Evolutionary conservation across 345 rosid species (phyloP).

Genomic region (Dipteronia dyeriana): DNA sequence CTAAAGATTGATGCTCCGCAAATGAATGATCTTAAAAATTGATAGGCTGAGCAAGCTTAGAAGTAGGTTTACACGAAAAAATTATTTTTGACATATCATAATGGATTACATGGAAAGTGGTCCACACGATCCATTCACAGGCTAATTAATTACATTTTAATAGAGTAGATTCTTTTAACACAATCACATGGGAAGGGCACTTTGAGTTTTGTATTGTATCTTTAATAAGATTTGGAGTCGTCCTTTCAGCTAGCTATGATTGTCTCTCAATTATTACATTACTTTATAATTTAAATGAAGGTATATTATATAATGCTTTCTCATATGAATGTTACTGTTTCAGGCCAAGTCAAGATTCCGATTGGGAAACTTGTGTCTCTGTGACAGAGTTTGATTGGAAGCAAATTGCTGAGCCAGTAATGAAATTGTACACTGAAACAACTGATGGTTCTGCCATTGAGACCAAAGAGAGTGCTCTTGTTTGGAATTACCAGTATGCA

Average conservation of each 20-base stretch:
- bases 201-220: not conserved
- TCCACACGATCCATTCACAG: not conserved
- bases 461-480: constrained; percentile 82
- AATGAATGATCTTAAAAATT: too few species aligned
- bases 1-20: too few species aligned
- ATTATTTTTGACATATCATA: not conserved
- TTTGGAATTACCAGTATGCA: constrained; percentile 83
- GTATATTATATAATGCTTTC: not conserved
- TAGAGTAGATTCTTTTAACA: not conserved
- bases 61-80: too few species aligned
- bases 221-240: not conserved
- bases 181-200: not conserved
- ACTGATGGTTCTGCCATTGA: constrained; percentile 96
- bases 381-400: constrained; percentile 85
- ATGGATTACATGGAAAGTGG: not conserved
- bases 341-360: constrained; percentile 65
- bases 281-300: not conserved
- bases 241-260: not conserved
- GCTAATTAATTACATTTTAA: not conserved
- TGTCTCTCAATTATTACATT: not conserved
- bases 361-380: constrained; percentile 73
- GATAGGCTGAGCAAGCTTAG: too few species aligned
- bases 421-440: constrained; percentile 87
- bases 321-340: constrained; percentile 2
- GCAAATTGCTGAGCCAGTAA: constrained; percentile 94